Base-by-base conservation (phyloP, 768 basidiomycete species). In the Naganishia randhawae region DNA sequence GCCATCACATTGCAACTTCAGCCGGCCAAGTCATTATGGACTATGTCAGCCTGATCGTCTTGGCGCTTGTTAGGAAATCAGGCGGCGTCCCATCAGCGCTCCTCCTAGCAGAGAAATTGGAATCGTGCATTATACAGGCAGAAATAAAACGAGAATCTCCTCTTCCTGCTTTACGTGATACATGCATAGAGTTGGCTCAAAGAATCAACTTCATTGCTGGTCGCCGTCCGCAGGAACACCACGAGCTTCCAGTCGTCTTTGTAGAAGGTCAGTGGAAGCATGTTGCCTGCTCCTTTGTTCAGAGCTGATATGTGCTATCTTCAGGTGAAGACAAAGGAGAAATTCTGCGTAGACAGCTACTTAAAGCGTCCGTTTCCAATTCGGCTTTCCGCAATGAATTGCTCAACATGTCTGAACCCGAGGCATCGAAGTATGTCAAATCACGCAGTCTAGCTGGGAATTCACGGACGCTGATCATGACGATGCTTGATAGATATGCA, bases 31-130 rank as follows among this genome's bases (percentile, higher is more conserved):
- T 88, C 0, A 74, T 93, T 25, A 80, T 84, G 7, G 80, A 84
- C 0, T 95, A 86, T 73, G 68, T 87, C 19, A 83, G 90, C n/a
- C 84, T 84, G 69, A 80, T 96, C 6, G 63, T 87, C 0, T 63
- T 78, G n/a, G 81, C 79, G 2, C 86, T 86, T 35, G 42, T 65
- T 11, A n/a, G 41, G 16, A 67, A 70, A 65, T 10, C 35, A 14
- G n/a, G n/a, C 25, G 45, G 41, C 16, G 33, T 41, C 35, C 54
- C 31, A 19, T 25, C 33, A 4, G 50, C 50, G 13, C 48, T 48
- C 11, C 33, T 48, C 11, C 66, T 67, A 13, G 41, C 48, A 32
- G 22, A 29, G 27, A 54, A 48, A 32, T 54, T 67, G 41, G 48
- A 57, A 19, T 48, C 66, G 32, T 67, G 66, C 45, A 17, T 67